Base-by-base conservation (phyloP, 2,329 filamentous ascomycete species). In the Trichoderma koningii region DNA sequence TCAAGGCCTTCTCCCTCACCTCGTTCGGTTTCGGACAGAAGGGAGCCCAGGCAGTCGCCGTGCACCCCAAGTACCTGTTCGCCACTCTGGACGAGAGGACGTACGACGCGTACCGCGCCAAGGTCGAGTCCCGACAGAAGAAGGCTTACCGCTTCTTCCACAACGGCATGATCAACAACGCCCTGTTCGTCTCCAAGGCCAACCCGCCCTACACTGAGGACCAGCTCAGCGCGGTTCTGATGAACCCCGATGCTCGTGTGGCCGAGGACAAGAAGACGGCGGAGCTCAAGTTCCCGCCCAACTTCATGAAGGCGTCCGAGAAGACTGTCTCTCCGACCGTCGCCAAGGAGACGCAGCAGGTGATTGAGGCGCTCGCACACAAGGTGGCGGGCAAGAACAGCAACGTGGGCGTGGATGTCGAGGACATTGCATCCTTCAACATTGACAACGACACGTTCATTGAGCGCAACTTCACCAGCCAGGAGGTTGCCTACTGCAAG, bases 11-110 rank as follows among this genome's bases (percentile, higher is more conserved):
- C 85, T 97, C 93, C 1, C 92, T 99, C 69, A 99, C 96, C 7
- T 99, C 96, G 0, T 99, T 99, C 78, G 95, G 95, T 79, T 99
- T 99, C 83, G 95, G 95, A 71, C 95, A 99, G 80, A 99, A 99
- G 87, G 95, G 95, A 75, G 92, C 95, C 28, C 96, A 99, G 79
- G 94, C 91, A 50, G 96, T 99, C 73, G 95, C 94, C 83, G 90
- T 99, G 60, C 95, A 99, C 77, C 92, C 96, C 74, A 94, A 91
- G 80, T 99, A 98, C 79, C 86, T 99, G 65, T 99, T 89, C 72
- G 95, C 95, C 55, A 89, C 92, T n/a, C 90, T 99, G 59, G 94
- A 98, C 74, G 86, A 94, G 79, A 82, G 88, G 55, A 90, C 91
- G 59, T 99, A 92, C 79, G 80, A 87, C 66, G 82, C 87, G 65